These are phyloP conservation scores for Suillus spraguei DNA, from an alignment of 768 basidiomycete genomes.

Conservation along the genomic window DNA sequence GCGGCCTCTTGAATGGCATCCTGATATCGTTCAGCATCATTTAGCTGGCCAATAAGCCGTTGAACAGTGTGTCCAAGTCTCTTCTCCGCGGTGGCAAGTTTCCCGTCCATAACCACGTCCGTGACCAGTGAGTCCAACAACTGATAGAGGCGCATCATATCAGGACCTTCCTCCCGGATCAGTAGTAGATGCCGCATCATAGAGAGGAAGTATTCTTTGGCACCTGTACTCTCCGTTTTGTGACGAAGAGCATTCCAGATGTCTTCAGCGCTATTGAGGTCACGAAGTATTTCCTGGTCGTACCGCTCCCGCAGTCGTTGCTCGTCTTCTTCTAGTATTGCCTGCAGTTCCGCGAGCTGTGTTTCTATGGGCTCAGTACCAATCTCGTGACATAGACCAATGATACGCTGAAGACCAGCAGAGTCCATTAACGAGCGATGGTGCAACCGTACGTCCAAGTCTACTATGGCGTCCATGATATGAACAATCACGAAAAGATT, in stretches of 20 bases:
- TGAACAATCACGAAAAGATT: constrained; percentile 76
- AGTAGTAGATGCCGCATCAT: constrained; percentile 93
- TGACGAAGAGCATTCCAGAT: constrained; percentile 81
- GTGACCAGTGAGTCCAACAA: constrained; percentile 88
- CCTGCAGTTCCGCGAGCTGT: constrained; percentile 63
- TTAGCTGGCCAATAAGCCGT: constrained; percentile 85
- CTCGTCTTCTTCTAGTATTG: constrained; percentile 74
- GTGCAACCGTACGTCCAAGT: constrained; percentile 83
- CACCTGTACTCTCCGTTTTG: constrained; percentile 78
- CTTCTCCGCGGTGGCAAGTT: constrained; percentile 80
- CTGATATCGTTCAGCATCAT: constrained; percentile 84
- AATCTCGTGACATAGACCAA: constrained; percentile 69
- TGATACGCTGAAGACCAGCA: constrained; percentile 75
- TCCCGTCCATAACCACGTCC: constrained; percentile 91
- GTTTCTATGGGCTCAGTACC: constrained; percentile 64
- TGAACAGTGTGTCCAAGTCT: constrained; percentile 90
- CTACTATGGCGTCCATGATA: constrained; percentile 66
- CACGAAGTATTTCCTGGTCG: constrained; percentile 74
- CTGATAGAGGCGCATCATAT: constrained; percentile 87
- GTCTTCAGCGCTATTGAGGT: constrained; percentile 81
- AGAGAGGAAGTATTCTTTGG: constrained; percentile 85
- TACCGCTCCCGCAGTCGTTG: constrained; percentile 68
- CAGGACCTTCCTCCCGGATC: constrained; percentile 84
- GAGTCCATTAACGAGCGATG: constrained; percentile 90
- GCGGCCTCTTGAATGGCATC: constrained; percentile 77